Conservation (phyloP, 306 rosid genomes). For the Prosopis cineraria region DNA sequence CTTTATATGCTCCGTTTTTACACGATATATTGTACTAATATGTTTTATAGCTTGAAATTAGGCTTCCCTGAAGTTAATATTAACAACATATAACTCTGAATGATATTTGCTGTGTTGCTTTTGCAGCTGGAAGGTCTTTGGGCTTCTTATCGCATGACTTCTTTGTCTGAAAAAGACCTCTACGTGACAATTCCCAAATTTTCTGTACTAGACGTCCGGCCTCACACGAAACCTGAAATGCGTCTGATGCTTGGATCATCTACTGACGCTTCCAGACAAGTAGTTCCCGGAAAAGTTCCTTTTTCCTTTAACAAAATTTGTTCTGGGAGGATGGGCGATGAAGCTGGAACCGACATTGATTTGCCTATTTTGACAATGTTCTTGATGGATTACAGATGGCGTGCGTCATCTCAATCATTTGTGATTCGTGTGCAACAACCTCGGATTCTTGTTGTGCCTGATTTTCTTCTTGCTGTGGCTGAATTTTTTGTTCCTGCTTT, state of each 20-base stretch:
- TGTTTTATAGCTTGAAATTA: conserved; percentile 26
- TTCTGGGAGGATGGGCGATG: conserved; percentile 51
- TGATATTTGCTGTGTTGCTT: conserved; percentile 30
- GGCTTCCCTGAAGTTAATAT: neutral
- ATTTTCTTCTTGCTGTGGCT: conserved; percentile 91
- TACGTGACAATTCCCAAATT: conserved; percentile 88
- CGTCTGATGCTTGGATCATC: conserved; percentile 98
- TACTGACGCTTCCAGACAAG: conserved; percentile 71
- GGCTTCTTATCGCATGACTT: conserved; percentile 94
- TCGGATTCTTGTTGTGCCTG: conserved; percentile 95
- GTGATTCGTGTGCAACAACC: conserved; percentile 96
- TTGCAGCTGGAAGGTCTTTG: conserved; percentile 95
- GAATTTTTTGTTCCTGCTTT: conserved; percentile 96
- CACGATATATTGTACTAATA: neutral
- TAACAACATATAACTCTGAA: neutral
- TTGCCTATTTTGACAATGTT: conserved; percentile 82
- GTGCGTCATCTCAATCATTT: conserved; percentile 73
- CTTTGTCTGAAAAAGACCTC: conserved; percentile 84
- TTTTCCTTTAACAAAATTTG: conserved; percentile 47
- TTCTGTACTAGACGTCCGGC: conserved; percentile 82
- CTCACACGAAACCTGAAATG: conserved; percentile 92
- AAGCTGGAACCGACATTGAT: conserved; percentile 52
- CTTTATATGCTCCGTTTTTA: neutral
- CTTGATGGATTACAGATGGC: conserved; percentile 93
- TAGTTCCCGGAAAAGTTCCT: conserved; percentile 63